Conservation (phyloP, 2,329 filamentous ascomycete species). For the Cercospora beticola region DNA sequence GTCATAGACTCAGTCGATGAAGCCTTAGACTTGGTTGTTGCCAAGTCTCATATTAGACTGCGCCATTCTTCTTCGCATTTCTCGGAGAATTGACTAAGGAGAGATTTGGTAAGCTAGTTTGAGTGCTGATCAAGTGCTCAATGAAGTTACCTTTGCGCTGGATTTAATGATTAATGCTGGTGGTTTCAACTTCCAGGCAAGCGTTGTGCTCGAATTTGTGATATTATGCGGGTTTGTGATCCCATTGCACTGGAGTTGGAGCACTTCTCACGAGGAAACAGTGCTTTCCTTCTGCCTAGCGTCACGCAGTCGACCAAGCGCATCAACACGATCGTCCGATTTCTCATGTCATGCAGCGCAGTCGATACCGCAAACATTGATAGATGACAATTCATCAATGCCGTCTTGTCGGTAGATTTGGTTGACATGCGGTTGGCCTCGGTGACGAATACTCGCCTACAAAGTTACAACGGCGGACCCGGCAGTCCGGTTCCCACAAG, state of each 20-base stretch:
- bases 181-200: neutral
- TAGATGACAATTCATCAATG: neutral
- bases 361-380: neutral
- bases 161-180: neutral
- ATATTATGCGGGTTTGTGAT: neutral
- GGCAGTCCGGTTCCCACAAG: neutral
- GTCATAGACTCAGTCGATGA: neutral
- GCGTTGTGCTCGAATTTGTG: neutral
- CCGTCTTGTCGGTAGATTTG: neutral
- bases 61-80: neutral
- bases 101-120: neutral
- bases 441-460: neutral
- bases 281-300: neutral
- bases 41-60: neutral
- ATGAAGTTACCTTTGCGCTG: neutral
- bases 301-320: neutral
- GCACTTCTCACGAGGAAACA: neutral
- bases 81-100: neutral
- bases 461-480: neutral
- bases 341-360: neutral
- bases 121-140: neutral
- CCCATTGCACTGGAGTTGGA: neutral
- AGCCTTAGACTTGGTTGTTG: neutral
- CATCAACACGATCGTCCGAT: neutral
- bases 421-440: neutral